Evolutionary conservation across 805 yeast genomes (phyloP).

Genomic region (Metschnikowia dekortorum): DNA sequence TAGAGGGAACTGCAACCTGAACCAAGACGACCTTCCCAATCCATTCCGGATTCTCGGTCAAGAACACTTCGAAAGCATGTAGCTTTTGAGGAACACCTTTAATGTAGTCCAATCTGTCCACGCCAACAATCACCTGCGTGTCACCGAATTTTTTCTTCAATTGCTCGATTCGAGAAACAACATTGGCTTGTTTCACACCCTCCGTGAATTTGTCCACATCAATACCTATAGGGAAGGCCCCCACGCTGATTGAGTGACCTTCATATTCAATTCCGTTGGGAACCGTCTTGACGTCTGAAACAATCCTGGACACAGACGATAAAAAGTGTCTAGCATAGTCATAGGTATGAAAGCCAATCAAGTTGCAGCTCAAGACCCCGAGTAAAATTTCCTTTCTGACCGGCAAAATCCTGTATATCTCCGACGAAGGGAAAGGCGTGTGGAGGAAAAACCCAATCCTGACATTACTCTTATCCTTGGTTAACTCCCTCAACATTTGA

Average conservation of each 20-base stretch:
- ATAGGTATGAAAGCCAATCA: conserved; percentile 98
- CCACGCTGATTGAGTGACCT: conserved; percentile 75
- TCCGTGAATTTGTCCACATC: conserved; percentile 88
- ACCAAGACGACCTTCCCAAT: conserved; percentile 93
- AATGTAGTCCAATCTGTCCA: conserved; percentile 92
- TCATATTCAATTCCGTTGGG: conserved; percentile 87
- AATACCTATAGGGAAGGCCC: conserved; percentile 99
- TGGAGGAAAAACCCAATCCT: conserved; percentile 91
- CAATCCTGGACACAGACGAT: conserved; percentile 79
- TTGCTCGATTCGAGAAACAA: conserved; percentile 59
- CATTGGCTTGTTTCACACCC: conserved; percentile 63
- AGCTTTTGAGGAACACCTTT: conserved; percentile 97
- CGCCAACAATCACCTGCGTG: conserved; percentile 88
- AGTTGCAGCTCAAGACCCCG: conserved; percentile 91
- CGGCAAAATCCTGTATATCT: conserved; percentile 91
- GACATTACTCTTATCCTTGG: conserved; percentile 47
- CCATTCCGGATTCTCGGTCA: conserved; percentile 95
- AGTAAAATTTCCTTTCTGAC: conserved; percentile 87
- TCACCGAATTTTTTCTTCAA: conserved; percentile 65
- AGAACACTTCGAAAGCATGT: conserved; percentile 91
- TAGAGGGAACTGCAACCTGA: conserved; percentile 95
- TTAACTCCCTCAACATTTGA: conserved; percentile 69
- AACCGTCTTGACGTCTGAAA: conserved; percentile 67
- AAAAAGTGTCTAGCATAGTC: conserved; percentile 96
- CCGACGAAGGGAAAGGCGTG: conserved; percentile 97